These are phyloP conservation scores for Ophiostoma sp. DNA, from an alignment of 2,329 filamentous ascomycete genomes.

Conservation along the genomic window DNA sequence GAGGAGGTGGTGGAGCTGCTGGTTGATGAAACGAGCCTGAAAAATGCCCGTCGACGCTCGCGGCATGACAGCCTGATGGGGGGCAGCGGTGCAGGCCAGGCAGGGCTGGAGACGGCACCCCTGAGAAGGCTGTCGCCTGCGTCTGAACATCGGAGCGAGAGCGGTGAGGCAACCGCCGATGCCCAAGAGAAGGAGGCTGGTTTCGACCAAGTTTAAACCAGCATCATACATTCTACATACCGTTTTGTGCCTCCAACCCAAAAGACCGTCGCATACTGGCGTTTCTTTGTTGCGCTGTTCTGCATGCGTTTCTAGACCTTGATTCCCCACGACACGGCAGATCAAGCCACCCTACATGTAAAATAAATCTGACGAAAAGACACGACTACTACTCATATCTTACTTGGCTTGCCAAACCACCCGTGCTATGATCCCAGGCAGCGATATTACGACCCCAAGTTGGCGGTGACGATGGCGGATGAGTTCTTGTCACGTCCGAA, in stretches of 20 bases:
- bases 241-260: too few species aligned
- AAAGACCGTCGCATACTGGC: too few species aligned
- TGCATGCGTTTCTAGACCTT: too few species aligned
- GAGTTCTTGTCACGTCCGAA: not conserved
- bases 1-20: conserved; percentile 37
- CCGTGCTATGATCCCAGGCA: not conserved
- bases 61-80: conserved; percentile 52
- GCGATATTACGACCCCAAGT: not conserved
- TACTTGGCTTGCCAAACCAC: not conserved
- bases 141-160: not conserved
- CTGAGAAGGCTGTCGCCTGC: conserved; percentile 22
- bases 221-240: conserved; percentile 2
- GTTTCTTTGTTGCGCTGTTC: too few species aligned
- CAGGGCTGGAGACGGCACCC: conserved; percentile 34
- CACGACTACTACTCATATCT: not conserved
- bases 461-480: not conserved
- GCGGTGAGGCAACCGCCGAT: not conserved
- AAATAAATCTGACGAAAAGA: not conserved
- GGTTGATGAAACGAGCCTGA: conserved; percentile 50
- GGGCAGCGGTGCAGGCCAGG: conserved; percentile 28
- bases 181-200: conserved; percentile 15
- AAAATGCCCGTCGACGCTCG: conserved; percentile 48
- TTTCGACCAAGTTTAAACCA: conserved; percentile 23
- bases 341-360: too few species aligned
- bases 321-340: too few species aligned